Evolutionary conservation across 306 rosid genomes (phyloP).

Genomic region (Oxytropis ochrocephala): DNA sequence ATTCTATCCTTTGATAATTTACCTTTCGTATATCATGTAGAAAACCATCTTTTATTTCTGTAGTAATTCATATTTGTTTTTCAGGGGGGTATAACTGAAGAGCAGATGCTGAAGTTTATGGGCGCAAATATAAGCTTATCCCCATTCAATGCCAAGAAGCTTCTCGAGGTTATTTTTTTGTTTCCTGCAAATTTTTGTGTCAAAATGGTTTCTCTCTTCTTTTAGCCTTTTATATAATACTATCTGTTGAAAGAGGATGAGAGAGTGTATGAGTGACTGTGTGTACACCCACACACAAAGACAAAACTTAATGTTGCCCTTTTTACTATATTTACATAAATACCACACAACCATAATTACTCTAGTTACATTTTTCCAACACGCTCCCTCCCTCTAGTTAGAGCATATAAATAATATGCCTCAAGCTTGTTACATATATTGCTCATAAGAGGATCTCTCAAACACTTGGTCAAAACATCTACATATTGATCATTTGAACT

Average conservation of each 20-base stretch:
- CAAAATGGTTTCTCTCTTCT: conserved; percentile 10
- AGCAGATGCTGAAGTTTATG: conserved; percentile 94
- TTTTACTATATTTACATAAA: not conserved
- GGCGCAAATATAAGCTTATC: conserved; percentile 71
- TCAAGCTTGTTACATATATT: not conserved
- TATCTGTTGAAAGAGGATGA: not conserved
- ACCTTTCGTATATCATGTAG: conserved; percentile 6
- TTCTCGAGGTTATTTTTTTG: conserved; percentile 65
- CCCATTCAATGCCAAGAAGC: conserved; percentile 65
- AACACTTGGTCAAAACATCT: not conserved
- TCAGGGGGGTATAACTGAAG: conserved; percentile 94
- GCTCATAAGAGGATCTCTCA: not conserved
- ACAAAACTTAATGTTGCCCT: not conserved
- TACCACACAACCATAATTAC: not conserved
- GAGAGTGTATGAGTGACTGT: not conserved
- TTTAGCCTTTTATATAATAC: conserved; percentile 1
- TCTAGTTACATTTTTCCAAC: not conserved
- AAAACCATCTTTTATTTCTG: conserved; percentile 4
- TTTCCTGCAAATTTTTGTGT: conserved; percentile 11
- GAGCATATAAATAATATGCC: not conserved
- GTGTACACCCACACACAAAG: not conserved
- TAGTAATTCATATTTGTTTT: not conserved
- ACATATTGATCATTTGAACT: not conserved
- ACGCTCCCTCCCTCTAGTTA: not conserved
- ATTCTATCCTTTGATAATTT: conserved; percentile 12